Conservation (phyloP, 306 rosid species). For the Abrus precatorius region DNA sequence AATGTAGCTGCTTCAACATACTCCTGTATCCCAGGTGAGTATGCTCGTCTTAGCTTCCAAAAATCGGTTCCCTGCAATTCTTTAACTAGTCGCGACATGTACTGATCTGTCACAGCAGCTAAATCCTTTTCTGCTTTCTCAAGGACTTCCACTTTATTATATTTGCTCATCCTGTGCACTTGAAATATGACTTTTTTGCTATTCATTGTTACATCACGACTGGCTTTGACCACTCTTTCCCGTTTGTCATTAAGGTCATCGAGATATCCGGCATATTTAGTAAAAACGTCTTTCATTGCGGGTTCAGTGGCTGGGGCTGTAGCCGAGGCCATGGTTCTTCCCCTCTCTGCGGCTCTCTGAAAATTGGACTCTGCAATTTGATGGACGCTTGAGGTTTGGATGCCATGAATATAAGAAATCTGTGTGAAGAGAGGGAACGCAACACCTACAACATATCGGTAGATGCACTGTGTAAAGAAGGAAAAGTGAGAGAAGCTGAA, state of each 20-base stretch:
- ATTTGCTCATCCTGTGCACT: constrained; percentile 93
- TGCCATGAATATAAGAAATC: too few relatives aligned
- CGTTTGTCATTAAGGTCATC: constrained; percentile 92
- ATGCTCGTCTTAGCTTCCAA: constrained; percentile 97
- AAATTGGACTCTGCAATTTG: constrained; percentile 23
- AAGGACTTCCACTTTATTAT: constrained; percentile 81
- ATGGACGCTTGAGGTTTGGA: too few relatives aligned
- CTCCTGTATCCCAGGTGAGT: constrained; percentile 98
- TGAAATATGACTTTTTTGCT: constrained; percentile 99
- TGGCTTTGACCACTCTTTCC: constrained; percentile 92
- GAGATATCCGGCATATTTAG: constrained; percentile 74
- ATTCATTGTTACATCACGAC: constrained; percentile 91
- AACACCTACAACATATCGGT: too few relatives aligned
- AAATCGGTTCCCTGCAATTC: constrained; percentile 93
- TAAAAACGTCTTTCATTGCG: constrained; percentile 72
- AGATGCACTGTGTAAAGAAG: too few relatives aligned
- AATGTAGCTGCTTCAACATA: constrained; percentile 95
- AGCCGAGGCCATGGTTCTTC: constrained; percentile 62
- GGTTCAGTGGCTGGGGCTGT: constrained; percentile 48
- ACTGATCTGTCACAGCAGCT: constrained; percentile 69
- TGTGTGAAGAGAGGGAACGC: too few relatives aligned
- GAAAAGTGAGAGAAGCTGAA: too few relatives aligned
- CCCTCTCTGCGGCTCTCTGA: constrained; percentile 60
- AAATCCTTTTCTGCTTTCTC: constrained; percentile 94
- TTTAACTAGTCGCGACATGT: constrained; percentile 67